phyloP scores from a whole-genome alignment of 495 filamentous ascomycete genomes.

The Aspergillus leporis region DNA sequence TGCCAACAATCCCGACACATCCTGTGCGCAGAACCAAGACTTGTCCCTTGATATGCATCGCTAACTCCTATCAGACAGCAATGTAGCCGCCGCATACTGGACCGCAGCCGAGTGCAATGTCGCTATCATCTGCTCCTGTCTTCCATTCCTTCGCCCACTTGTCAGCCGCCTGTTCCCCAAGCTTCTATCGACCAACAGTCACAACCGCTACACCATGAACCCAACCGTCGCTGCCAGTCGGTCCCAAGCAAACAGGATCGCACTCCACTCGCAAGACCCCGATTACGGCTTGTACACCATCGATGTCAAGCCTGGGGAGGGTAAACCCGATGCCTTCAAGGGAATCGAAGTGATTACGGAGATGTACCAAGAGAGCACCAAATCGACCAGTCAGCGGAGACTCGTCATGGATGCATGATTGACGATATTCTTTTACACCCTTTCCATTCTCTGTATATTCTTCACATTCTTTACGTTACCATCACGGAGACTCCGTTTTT shows the following conservation, averaged over 20 bases:
- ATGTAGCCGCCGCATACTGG: constrained; percentile 63
- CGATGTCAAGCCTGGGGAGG: constrained; percentile 26
- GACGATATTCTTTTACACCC: background rate
- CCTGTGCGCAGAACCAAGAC: constrained; percentile 60
- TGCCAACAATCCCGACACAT: constrained; percentile 43
- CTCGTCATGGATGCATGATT: constrained; percentile 25
- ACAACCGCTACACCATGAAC: constrained; percentile 26
- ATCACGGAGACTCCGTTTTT: background rate
- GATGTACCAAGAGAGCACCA: constrained; percentile 32
- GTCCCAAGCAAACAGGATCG: constrained; percentile 19
- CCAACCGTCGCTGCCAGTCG: constrained; percentile 22
- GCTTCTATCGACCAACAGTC: constrained; percentile 51
- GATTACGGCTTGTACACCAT: constrained; percentile 38
- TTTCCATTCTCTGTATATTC: background rate
- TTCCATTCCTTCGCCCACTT: constrained; percentile 84
- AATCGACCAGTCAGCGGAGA: constrained; percentile 24
- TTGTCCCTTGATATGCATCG: constrained; percentile 45
- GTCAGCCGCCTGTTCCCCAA: constrained; percentile 70
- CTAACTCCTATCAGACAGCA: constrained; percentile 38
- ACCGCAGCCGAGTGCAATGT: constrained; percentile 83
- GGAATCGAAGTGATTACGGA: constrained; percentile 42
- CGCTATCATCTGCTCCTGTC: constrained; percentile 79
- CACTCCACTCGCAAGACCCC: constrained; percentile 28
- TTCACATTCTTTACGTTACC: background rate
- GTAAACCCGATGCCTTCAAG: constrained; percentile 8